Base-by-base conservation (phyloP, 148 eudicot genomes). In the Diospyros lotus region DNA sequence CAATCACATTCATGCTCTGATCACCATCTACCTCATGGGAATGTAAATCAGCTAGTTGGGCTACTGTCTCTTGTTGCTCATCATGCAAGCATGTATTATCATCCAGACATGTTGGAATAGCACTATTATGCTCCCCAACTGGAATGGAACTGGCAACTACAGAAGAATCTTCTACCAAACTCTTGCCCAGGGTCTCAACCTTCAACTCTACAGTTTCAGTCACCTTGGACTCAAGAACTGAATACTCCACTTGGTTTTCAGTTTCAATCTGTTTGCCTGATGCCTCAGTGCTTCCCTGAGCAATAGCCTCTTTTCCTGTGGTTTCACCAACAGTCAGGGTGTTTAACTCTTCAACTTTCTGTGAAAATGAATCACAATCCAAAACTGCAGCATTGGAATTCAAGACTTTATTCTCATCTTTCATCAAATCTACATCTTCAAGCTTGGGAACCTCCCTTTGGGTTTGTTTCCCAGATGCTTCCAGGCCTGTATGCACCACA, bases 391-490 rank as follows among this genome's bases (percentile, higher is more conserved):
- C 58, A 52, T 41, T 52, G 13, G 65, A 61, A 54, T n/a, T 69
- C 38, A 55, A 64, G 61, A 13, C 60, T 58, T 77, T 70, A 42
- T 68, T 17, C 43, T 14, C 62, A 60, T 78, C 64, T 59, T 58
- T 69, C 38, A 8, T 45, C 45, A n/a, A 41, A 50, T 68, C 45
- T 64, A 70, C 75, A 69, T 5, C 74, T 66, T 62, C 82, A 68
- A 52, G 39, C 69, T 17, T 68, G 69, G 58, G 52, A 53, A 63
- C 9, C 43, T 74, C 74, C 56, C 54, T 56, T 77, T 64, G 75
- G 62, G 38, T 70, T 66, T 68, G 71, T 62, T 81, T 69, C 40
- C 55, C 63, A 39, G 74, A 79, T n/a, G 76, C 38, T 48, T 58
- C 70, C 73, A 69, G 73, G 46, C 39, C 72, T 69, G 45, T 45